Evolutionary conservation across 768 basidiomycete species (phyloP).

Genomic region (Termitomyces sp.): DNA sequence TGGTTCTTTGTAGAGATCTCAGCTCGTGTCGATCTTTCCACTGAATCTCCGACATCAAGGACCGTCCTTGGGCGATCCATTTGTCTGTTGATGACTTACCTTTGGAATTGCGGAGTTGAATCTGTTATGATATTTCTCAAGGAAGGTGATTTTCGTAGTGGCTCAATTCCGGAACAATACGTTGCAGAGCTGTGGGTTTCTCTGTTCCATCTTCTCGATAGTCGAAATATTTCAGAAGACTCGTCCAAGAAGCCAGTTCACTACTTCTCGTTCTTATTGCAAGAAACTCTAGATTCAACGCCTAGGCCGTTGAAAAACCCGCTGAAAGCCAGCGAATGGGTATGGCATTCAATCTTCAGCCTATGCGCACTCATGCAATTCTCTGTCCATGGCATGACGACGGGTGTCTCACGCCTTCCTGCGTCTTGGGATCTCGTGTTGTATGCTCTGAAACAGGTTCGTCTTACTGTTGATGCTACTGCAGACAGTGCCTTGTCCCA

Average conservation of each 20-base stretch:
- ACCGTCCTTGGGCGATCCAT: slow-evolving; percentile 24
- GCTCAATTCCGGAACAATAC: slow-evolving; percentile 32
- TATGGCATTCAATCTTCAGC: slow-evolving; percentile 69
- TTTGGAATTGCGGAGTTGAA: slow-evolving; percentile 52
- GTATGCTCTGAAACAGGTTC: slow-evolving; percentile 53
- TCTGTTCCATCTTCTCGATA: slow-evolving; percentile 52
- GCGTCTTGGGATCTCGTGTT: slow-evolving; percentile 65
- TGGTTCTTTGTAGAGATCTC: slow-evolving; percentile 67
- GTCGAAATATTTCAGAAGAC: slow-evolving; percentile 13
- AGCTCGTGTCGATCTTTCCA: slow-evolving; percentile 28
- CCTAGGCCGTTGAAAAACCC: slow-evolving; percentile 22
- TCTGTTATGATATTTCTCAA: slow-evolving; percentile 34
- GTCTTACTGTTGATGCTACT: slow-evolving; percentile 43
- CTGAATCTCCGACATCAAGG: slow-evolving; percentile 9
- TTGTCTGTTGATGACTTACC: slow-evolving; percentile 37
- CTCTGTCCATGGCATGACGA: slow-evolving; percentile 42
- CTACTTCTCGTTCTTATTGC: slow-evolving; percentile 44
- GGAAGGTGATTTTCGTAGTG: slow-evolving; percentile 29
- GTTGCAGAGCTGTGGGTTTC: slow-evolving; percentile 72
- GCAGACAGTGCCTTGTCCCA: slow-evolving; percentile 33
- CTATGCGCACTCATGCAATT: slow-evolving; percentile 79
- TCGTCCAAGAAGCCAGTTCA: slow-evolving; percentile 16
- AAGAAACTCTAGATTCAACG: slow-evolving; percentile 24
- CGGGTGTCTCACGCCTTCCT: slow-evolving; percentile 31
- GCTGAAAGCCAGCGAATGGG: slow-evolving; percentile 51